Evolutionary conservation across 768 basidiomycete genomes (phyloP).

Genomic region (Baorangia bicolor): DNA sequence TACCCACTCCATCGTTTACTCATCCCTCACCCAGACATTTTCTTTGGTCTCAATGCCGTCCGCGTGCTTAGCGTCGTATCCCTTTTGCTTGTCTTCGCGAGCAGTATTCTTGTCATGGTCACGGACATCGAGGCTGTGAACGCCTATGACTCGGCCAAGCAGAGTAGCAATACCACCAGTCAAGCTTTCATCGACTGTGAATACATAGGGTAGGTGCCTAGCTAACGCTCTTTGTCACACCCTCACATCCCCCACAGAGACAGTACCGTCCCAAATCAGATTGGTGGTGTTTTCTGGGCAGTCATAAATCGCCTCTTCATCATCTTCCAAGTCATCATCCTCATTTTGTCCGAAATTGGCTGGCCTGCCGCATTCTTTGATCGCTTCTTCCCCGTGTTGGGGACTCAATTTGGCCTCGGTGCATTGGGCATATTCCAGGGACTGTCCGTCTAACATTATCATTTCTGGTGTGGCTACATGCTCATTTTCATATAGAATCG

Average conservation of each 20-base stretch:
- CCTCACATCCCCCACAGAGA: conserved; percentile 39
- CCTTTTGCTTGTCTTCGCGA: conserved; percentile 77
- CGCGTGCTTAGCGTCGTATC: conserved; percentile 78
- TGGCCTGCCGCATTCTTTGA: conserved; percentile 80
- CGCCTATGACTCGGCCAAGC: conserved; percentile 47
- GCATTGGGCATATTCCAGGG: conserved; percentile 86
- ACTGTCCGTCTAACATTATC: conserved; percentile 49
- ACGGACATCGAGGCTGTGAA: conserved; percentile 77
- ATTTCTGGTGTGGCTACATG: not conserved
- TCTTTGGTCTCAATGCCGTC: conserved; percentile 77
- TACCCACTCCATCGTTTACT: not conserved
- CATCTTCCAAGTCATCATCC: conserved; percentile 77
- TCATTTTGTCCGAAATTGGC: conserved; percentile 80
- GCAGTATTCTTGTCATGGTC: conserved; percentile 71
- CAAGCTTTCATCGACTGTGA: conserved; percentile 55
- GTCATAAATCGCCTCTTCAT: conserved; percentile 86
- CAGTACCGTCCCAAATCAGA: conserved; percentile 88
- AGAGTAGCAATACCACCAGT: conserved; percentile 30
- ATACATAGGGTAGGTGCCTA: conserved; percentile 66
- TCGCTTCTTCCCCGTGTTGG: conserved; percentile 84
- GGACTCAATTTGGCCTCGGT: conserved; percentile 80
- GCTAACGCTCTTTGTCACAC: not conserved
- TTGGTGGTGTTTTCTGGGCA: conserved; percentile 90
- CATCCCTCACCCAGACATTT: conserved; percentile 42
- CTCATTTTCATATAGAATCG: conserved; percentile 45